Base-by-base conservation (phyloP, 306 rosid species). In the Dryas octopetala region DNA sequence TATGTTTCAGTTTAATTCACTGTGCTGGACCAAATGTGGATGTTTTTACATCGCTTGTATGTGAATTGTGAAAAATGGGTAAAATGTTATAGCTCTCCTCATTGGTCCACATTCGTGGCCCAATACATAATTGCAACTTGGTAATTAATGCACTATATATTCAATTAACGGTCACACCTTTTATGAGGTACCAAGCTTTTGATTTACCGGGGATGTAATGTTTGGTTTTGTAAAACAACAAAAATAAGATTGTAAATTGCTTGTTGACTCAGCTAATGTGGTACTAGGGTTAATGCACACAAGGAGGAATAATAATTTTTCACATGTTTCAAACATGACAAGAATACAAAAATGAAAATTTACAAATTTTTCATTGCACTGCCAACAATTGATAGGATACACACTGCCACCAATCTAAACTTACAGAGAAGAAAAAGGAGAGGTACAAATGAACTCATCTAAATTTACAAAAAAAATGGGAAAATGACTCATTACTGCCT, bases 381-480 rank as follows among this genome's bases (percentile, higher is more conserved):
- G 16, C 49, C 54, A 44, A 40, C 45, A 44, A 32, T 11, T 53
- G 74, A 55, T 55, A 5, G 76, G 55, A 71, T 23, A 55, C 75
- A 10, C 16, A 32, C 15, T 32, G 51, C 51, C 32, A 55, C 43
- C 65, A 58, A 71, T 41, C 54, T 13, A 12, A 55, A 57, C 74
- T 40, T 40, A 52, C 51, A 38, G 4, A 16, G 57, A 52, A 15
- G 14, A 1, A 14, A n/a, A 4, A 14, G 6, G 45, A 61, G 4
- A 60, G 7, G n/a, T 60, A 28, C 6, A 60, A 60, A 28, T 32
- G 65, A 61, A 65, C 77, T 44, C 66, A 43, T 40, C 74, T 64
- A 55, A 49, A 73, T 78, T 15, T 72, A 73, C 48, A 57, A 40
- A 54, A 14, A 16, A 75, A 44, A n/a, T 3, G 43, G 1, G 23